These are phyloP conservation scores for Tolypocladium amazonense DNA, from an alignment of 2,329 filamentous ascomycete species.

Conservation along the genomic window DNA sequence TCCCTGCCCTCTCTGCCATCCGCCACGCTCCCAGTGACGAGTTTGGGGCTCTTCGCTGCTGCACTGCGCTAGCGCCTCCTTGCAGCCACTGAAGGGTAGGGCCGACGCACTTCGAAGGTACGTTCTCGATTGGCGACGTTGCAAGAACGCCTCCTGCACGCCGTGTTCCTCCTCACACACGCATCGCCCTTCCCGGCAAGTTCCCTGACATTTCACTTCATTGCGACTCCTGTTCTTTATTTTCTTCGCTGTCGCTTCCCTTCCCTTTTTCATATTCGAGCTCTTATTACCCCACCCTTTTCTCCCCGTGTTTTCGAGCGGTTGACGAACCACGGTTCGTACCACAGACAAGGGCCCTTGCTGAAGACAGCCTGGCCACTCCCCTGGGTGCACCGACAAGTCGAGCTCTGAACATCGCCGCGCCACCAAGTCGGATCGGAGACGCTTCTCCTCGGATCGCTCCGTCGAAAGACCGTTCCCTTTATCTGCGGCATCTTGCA, in stretches of 20 bases:
- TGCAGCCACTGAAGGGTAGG: not conserved
- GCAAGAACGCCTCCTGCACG: not conserved
- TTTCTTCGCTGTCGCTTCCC: not conserved
- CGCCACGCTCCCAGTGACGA: not conserved
- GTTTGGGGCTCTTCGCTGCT: not conserved
- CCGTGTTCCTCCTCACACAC: not conserved
- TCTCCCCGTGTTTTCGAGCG: not conserved
- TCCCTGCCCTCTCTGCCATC: not conserved
- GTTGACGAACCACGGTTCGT: constrained; percentile 7
- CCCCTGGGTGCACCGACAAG: constrained; percentile 10
- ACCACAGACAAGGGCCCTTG: constrained; percentile 7
- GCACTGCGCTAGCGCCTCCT: not conserved
- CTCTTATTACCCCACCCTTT: not conserved
- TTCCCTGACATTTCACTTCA: not conserved
- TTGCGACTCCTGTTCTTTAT: not conserved
- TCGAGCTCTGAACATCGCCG: constrained; percentile 6
- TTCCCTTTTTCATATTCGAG: not conserved
- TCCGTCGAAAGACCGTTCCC: not conserved
- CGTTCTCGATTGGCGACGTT: not conserved
- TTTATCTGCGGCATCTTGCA: not conserved
- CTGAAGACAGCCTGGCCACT: constrained; percentile 22
- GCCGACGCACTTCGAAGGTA: not conserved
- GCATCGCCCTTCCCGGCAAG: not conserved
- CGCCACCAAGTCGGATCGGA: not conserved
- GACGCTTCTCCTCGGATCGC: not conserved